phyloP scores from a whole-genome alignment of 306 rosid species.

The Castanea sativa region DNA sequence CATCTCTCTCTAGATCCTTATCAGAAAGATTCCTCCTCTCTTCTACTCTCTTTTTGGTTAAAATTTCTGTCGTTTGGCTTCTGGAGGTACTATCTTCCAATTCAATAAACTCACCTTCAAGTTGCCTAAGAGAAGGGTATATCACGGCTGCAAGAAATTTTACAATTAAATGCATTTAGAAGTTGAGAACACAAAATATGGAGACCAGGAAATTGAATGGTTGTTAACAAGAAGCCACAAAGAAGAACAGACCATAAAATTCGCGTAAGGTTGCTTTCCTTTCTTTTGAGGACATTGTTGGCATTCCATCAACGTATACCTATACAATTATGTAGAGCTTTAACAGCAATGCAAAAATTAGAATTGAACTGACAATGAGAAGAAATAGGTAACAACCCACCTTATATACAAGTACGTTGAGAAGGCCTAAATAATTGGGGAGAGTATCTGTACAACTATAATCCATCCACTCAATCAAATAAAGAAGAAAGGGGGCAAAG shows the following conservation, averaged over 20 bases:
- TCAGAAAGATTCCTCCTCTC: slow-evolving; percentile 17
- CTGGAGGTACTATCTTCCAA: slow-evolving; percentile 25
- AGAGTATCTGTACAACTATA: slow-evolving; percentile 58
- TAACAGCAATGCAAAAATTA: slow-evolving; percentile 1
- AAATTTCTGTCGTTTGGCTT: slow-evolving; percentile 25
- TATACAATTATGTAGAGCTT: slow-evolving; percentile 24
- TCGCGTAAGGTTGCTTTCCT: slow-evolving; percentile 63
- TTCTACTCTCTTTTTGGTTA: slow-evolving; percentile 32
- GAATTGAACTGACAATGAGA: not conserved
- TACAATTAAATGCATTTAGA: slow-evolving; percentile 7
- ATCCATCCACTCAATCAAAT: slow-evolving; percentile 76
- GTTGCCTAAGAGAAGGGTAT: slow-evolving; percentile 71
- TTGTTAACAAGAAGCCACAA: slow-evolving; percentile 2
- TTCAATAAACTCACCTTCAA: slow-evolving; percentile 47
- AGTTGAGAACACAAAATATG: not conserved
- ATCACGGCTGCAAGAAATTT: slow-evolving; percentile 56
- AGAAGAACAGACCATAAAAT: slow-evolving; percentile 50
- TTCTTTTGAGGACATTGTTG: slow-evolving; percentile 58
- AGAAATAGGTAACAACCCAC: slow-evolving; percentile 26
- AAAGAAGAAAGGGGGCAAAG: slow-evolving; percentile 61
- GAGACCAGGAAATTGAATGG: not conserved
- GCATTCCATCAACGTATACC: slow-evolving; percentile 66
- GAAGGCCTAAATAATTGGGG: slow-evolving; percentile 64
- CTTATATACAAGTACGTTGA: slow-evolving; percentile 55
- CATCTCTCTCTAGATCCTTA: slow-evolving; percentile 44